Evolutionary conservation across 768 basidiomycete genomes (phyloP), one percentile per base, ranked within the genome.

Genomic region (Gloeostereum incarnatum): DNA sequence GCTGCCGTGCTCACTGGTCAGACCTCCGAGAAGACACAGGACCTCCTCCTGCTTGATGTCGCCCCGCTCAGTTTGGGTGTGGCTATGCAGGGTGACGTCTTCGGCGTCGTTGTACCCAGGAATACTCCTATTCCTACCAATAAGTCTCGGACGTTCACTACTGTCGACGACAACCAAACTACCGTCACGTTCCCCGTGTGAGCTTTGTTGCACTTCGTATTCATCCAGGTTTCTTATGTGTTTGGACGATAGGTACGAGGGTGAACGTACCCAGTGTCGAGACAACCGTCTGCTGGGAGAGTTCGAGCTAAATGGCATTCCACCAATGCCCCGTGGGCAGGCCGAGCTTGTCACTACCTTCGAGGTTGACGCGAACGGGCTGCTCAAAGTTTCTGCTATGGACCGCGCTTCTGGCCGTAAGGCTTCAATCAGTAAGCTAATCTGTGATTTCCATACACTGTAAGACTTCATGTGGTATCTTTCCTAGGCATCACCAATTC

Each of bases 141-240:
- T 81, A 99, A 98, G 71, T 93, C 91, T 26, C 77, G 96, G 57
- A 88, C 87, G 36, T 99, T 99, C 77, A 99, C 96, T 51, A 99
- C 96, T 39, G 96, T 99, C 47, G 96, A 99, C 78, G 96, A 99
- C 75, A 99, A 98, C 75, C 96, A 98, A 69, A 99, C 96, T 45
- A 94, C 89, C 45, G 96, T 99, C 68, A 97, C 94, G 48, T 99
- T 98, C 90, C 96, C 96, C 52, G 96, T 99, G 78, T 83, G 68
- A 55, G 78, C 56, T 46, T 24, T 33, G 8, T 17, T 11, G 19
- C 13, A 31, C 24, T 9, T 31, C 26, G 14, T 37, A 35, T 24
- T 14, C 1, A 14, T n/a, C 24, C 31, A 8, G 11, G n/a, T 19
- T 35, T 17, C 45, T 33, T 33, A 38, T 41, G 22, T 31, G 2